Percentiles rank a stretch among this genome's conserved stretches.
phyloP scores from a whole-genome alignment of 805 yeast genomes.

The Tetrapisispora phaffii region DNA sequence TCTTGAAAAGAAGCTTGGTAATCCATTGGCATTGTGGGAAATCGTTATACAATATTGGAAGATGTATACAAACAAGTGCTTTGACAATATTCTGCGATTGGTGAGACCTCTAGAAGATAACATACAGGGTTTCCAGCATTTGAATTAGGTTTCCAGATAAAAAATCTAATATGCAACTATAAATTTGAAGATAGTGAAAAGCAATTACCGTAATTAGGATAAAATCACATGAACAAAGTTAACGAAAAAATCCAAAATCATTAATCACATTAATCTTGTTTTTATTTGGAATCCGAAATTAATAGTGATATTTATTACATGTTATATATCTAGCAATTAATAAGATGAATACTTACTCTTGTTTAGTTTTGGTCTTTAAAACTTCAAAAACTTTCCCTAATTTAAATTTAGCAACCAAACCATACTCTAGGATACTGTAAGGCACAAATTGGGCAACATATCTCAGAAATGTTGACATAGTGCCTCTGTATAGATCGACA shows the following conservation, averaged over 20 bases:
- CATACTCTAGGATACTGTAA: slow-evolving; percentile 36
- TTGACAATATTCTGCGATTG: too few relatives aligned
- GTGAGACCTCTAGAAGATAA: too few relatives aligned
- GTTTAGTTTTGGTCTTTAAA: background rate
- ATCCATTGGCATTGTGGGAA: background rate
- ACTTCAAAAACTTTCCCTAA: slow-evolving; percentile 28
- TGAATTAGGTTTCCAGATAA: too few relatives aligned
- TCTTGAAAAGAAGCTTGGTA: background rate
- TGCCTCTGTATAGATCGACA: slow-evolving; percentile 51
- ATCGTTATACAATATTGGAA: too few relatives aligned
- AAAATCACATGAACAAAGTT: too few relatives aligned
- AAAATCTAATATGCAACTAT: too few relatives aligned
- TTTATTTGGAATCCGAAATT: background rate
- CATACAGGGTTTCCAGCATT: too few relatives aligned
- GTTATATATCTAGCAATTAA: background rate
- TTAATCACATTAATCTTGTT: too few relatives aligned
- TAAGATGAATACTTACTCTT: background rate
- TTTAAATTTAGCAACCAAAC: slow-evolving; percentile 34
- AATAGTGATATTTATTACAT: background rate
- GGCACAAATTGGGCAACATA: slow-evolving; percentile 35
- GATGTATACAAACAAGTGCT: too few relatives aligned
- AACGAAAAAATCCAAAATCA: too few relatives aligned
- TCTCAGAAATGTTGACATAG: slow-evolving; percentile 32
- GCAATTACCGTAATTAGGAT: too few relatives aligned
- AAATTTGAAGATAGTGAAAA: too few relatives aligned